Conservation (phyloP, 1,284 basidiomycete species). For the Cutaneotrichosporon daszewskae region DNA sequence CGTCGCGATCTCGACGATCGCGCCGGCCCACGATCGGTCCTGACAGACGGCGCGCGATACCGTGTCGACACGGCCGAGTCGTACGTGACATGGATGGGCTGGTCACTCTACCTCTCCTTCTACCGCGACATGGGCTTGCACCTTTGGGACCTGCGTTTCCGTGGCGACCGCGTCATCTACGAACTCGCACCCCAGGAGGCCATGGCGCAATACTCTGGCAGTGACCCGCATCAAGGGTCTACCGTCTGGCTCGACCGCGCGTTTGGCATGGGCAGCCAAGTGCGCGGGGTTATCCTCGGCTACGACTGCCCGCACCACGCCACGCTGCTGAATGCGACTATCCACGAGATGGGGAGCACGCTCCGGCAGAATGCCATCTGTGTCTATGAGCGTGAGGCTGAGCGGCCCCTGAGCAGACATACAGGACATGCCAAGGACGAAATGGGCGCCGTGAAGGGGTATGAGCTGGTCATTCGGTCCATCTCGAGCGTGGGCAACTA, state of each 20-base stretch:
- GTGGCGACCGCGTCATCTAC: constrained; percentile 59
- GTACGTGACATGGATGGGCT: constrained; percentile 58
- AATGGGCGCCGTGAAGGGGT: constrained; percentile 55
- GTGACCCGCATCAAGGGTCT: constrained; percentile 59
- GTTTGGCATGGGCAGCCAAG: constrained; percentile 60
- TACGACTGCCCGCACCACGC: constrained; percentile 64
- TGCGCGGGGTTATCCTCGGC: constrained; percentile 57
- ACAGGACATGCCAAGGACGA: constrained; percentile 22
- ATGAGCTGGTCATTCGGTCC: constrained; percentile 56
- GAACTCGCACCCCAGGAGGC: constrained; percentile 54
- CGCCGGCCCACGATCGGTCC: constrained; percentile 58
- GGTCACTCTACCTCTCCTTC: constrained; percentile 54
- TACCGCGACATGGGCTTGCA: constrained; percentile 61
- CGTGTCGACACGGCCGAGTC: constrained; percentile 54
- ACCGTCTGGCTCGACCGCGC: constrained; percentile 62
- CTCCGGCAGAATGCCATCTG: constrained; percentile 56
- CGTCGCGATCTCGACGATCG: constrained; percentile 57
- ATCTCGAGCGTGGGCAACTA: constrained; percentile 60
- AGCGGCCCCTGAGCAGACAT: constrained; percentile 58
- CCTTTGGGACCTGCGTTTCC: constrained; percentile 60
- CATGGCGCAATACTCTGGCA: constrained; percentile 60
- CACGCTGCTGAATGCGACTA: constrained; percentile 56
- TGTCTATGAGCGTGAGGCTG: constrained; percentile 60
- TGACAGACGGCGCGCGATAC: constrained; percentile 57
- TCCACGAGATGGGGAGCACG: constrained; percentile 51